Conservation (phyloP, 2,329 filamentous ascomycete genomes). For the Cladosporium sp. region DNA sequence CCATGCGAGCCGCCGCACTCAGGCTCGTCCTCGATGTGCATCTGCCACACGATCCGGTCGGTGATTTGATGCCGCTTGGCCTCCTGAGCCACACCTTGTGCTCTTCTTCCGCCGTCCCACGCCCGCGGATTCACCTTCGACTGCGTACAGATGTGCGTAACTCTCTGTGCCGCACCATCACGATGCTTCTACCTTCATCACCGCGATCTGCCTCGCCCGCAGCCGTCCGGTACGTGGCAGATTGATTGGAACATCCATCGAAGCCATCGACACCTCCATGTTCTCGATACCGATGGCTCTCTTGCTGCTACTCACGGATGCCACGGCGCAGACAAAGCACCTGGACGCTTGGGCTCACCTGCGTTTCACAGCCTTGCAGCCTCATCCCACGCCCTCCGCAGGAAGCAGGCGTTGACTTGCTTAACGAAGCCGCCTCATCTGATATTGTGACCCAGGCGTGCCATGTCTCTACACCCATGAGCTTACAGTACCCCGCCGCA, state of each 20-base stretch:
- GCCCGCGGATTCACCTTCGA: constrained; percentile 3
- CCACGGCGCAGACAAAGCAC: neutral
- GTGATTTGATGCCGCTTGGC: constrained; percentile 3
- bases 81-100: neutral
- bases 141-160: neutral
- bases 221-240: neutral
- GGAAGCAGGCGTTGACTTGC: neutral
- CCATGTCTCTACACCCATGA: neutral
- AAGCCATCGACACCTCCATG: neutral
- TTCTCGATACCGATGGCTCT: constrained; percentile 3
- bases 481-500: constrained; percentile 1
- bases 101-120: neutral
- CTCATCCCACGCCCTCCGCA: constrained; percentile 2
- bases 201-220: constrained; percentile 1
- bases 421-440: neutral
- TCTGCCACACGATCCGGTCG: constrained; percentile 11
- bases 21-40: constrained; percentile 1
- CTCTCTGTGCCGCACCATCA: constrained; percentile 8
- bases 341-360: neutral
- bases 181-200: constrained; percentile 9
- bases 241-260: neutral
- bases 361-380: constrained; percentile 13
- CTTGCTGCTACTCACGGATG: neutral
- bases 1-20: neutral
- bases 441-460: neutral